These are phyloP conservation scores for Diaporthe longicolla DNA, from an alignment of 2,329 filamentous ascomycete species.

Conservation along the genomic window DNA sequence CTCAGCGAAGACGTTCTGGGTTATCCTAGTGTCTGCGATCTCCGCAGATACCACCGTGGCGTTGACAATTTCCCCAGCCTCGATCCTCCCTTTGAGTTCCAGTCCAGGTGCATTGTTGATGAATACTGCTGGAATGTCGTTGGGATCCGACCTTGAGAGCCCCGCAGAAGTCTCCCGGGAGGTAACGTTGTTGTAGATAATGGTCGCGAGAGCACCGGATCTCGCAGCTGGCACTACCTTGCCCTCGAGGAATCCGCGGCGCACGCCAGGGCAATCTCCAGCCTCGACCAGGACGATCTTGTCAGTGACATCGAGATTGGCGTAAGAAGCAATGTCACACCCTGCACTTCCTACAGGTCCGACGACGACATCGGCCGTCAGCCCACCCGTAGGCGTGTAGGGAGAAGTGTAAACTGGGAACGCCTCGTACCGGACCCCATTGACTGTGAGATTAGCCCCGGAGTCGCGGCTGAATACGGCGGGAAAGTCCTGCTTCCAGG, in stretches of 20 bases:
- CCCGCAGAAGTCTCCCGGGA: conserved; percentile 10
- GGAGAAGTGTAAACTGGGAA: conserved; percentile 21
- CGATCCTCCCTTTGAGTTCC: conserved; percentile 20
- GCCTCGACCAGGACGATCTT: conserved; percentile 24
- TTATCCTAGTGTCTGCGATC: conserved; percentile 4
- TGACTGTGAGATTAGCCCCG: conserved; percentile 7
- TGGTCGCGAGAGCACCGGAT: conserved; percentile 21
- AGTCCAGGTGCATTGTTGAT: conserved; percentile 20
- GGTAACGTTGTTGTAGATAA: conserved; percentile 18
- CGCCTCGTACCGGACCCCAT: conserved; percentile 4
- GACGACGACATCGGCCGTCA: conserved; percentile 18
- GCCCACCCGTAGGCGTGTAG: not conserved
- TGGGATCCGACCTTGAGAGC: not conserved
- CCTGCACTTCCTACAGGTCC: conserved; percentile 18
- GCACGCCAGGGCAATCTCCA: conserved; percentile 20
- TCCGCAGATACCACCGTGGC: conserved; percentile 17
- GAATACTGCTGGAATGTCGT: conserved; percentile 13
- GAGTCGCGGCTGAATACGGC: conserved; percentile 1
- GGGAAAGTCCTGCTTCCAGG: conserved; percentile 27
- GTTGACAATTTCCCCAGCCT: conserved; percentile 19
- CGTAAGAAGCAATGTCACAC: conserved; percentile 13
- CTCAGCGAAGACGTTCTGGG: conserved; percentile 22
- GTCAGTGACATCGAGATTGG: conserved; percentile 6
- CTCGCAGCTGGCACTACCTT: conserved; percentile 23
- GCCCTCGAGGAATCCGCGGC: conserved; percentile 19